phyloP scores from a whole-genome alignment of 257 asterid genomes.

The Jaltomata sinuosa region DNA sequence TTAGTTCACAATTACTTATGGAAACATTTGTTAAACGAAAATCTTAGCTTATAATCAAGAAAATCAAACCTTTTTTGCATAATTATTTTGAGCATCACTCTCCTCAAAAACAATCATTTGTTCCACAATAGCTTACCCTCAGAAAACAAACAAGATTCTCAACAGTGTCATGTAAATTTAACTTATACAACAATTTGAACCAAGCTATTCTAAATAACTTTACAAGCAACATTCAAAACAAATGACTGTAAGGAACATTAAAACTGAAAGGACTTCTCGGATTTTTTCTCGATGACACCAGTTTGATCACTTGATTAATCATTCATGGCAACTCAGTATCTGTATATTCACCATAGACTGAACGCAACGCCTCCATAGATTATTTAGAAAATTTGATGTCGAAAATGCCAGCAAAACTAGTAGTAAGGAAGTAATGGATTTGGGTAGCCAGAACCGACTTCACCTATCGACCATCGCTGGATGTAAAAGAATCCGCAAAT shows the following conservation, averaged over 20 bases:
- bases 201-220: not conserved
- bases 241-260: not conserved
- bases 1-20: not conserved
- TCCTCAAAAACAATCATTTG: not conserved
- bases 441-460: not conserved
- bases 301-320: not conserved
- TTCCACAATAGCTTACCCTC: not conserved
- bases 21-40: not conserved
- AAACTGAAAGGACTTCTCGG: not conserved
- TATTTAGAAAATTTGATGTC: not conserved
- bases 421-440: not conserved
- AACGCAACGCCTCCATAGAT: not conserved
- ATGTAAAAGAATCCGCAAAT: slow-evolving; percentile 51
- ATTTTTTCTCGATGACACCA: not conserved
- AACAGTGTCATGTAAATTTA: not conserved
- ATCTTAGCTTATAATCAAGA: not conserved
- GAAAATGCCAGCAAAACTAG: not conserved
- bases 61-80: not conserved
- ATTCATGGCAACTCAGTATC: not conserved
- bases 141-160: not conserved
- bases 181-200: not conserved
- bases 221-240: not conserved
- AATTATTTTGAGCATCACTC: not conserved
- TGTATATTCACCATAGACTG: not conserved
- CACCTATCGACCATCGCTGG: slow-evolving; percentile 53